Base-by-base conservation (phyloP, 352 stramenopile genomes). In the Nannochloropsis limnetica region DNA sequence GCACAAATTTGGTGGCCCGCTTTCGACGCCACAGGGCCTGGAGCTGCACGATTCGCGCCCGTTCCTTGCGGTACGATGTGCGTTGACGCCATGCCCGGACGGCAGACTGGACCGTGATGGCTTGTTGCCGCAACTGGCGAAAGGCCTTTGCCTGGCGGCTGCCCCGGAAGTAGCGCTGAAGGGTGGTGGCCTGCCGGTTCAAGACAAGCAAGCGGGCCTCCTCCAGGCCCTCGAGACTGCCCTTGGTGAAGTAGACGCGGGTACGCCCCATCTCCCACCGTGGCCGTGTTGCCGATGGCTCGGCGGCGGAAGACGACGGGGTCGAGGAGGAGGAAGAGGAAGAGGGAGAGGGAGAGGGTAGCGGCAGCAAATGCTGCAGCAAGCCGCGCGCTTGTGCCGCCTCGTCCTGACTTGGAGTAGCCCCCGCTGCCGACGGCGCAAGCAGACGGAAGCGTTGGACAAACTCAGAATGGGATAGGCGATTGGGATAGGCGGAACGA, bases 401-500 rank as follows among this genome's bases (percentile, higher is more conserved):
- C 11, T 31, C n/a, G 22, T 74, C 61, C n/a, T 29, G n/a, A 14
- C 25, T 1, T 25, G 9, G 61, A 17, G 8, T 8, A 25, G n/a
- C 25, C 25, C 61, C 25, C 15, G 61, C 25, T 28, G 22, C 11
- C n/a, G n/a, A 29, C 1, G 15, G 3, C 25, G n/a, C n/a, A 5
- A 74, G 61, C 61, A 74, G 61, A 5, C 61, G n/a, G 22, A 74
- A 74, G 61, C 82, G 74, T n/a, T 69, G 54, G 22, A 45, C 29
- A 79, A 86, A 85, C 27, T 86, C 83, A n/a, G 37, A 80, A 61
- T 84, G 80, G 20, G 81, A 22, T 31, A 87, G 82, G 27, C 83
- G 81, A 89, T 96, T 96, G 1, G 92, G 92, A 83, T 95, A 96
- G 0, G 92, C 90, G 0, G 91, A 90, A 23, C 92, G 89, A 68